Evolutionary conservation across 345 rosid species (phyloP).

Genomic region (Hypericum androsaemum): DNA sequence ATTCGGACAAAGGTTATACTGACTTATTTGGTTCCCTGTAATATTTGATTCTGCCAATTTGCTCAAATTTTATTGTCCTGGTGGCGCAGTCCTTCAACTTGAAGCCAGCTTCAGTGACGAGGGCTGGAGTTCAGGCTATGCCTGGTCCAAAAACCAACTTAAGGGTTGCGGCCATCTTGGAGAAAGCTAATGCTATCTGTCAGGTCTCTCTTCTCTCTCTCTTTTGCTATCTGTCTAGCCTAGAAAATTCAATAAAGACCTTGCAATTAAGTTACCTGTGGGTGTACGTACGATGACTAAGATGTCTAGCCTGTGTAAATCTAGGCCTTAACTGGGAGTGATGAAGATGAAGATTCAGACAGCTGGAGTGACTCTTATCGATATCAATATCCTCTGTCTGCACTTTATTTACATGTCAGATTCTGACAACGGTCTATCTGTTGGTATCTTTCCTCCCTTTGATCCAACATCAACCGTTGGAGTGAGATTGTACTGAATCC

Average conservation of each 20-base stretch:
- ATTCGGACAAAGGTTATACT: constrained; percentile 86
- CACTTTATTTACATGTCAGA: too few relatives aligned
- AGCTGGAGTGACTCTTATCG: constrained; percentile 95
- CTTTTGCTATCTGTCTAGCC: constrained; percentile 5
- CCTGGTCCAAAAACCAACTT: constrained; percentile 87
- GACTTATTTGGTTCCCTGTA: too few relatives aligned
- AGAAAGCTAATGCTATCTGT: constrained; percentile 96
- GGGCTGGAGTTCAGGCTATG: constrained; percentile 47
- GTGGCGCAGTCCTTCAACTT: constrained; percentile 74
- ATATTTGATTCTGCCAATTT: too few relatives aligned
- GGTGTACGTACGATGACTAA: too few relatives aligned
- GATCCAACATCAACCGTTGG: too few relatives aligned
- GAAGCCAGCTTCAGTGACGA: constrained; percentile 58
- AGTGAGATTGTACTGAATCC: too few relatives aligned
- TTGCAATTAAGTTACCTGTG: neutral
- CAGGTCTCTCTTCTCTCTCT: constrained; percentile 46
- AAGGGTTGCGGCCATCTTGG: constrained; percentile 92
- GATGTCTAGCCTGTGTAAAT: too few relatives aligned
- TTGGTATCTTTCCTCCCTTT: too few relatives aligned
- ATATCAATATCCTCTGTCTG: too few relatives aligned
- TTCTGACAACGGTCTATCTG: too few relatives aligned
- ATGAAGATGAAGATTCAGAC: constrained; percentile 82
- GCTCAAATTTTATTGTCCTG: too few relatives aligned
- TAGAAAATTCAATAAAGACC: too few relatives aligned
- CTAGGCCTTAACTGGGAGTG: constrained; percentile 95